A percentile compares a stretch with the other conserved stretches of the same genome.
phyloP scores from a whole-genome alignment of 1,284 basidiomycete genomes.

The Tilletia walkeri region DNA sequence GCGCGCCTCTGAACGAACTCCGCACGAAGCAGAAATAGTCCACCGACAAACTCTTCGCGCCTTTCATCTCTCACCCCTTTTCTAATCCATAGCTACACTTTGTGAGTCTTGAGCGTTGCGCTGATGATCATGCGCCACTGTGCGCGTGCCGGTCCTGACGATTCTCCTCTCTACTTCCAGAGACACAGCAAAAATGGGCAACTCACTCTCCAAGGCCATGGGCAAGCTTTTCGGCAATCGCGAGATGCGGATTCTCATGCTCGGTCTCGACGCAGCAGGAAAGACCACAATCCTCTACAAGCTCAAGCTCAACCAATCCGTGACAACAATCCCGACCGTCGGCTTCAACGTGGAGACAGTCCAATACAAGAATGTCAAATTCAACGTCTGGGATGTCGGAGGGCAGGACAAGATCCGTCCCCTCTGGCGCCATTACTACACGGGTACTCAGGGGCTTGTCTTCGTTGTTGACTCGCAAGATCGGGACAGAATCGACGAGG shows the following conservation, averaged over 20 bases:
- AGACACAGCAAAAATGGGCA: slow-evolving; percentile 40
- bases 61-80: no score
- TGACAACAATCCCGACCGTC: slow-evolving; percentile 98
- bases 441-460: slow-evolving; percentile 65
- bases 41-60: no score
- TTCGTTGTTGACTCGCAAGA: slow-evolving; percentile 75
- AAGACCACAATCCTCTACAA: slow-evolving; percentile 89
- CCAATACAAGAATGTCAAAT: slow-evolving; percentile 58
- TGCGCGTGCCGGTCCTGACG: not conserved
- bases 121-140: not conserved
- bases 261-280: slow-evolving; percentile 26
- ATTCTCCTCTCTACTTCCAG: not conserved
- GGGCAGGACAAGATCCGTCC: slow-evolving; percentile 60
- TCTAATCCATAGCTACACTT: not conserved
- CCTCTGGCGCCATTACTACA: slow-evolving; percentile 91
- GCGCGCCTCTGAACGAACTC: no score
- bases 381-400: slow-evolving; percentile 57
- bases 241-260: slow-evolving; percentile 49
- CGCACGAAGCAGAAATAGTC: no score
- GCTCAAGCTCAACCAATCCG: slow-evolving; percentile 97
- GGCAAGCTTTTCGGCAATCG: slow-evolving; percentile 56
- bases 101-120: not conserved
- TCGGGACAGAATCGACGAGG: slow-evolving; percentile 91
- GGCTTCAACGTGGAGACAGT: slow-evolving; percentile 60
- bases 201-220: slow-evolving; percentile 54